phyloP scores from a whole-genome alignment of 768 basidiomycete species.

The Macrolepiota dolichaula region DNA sequence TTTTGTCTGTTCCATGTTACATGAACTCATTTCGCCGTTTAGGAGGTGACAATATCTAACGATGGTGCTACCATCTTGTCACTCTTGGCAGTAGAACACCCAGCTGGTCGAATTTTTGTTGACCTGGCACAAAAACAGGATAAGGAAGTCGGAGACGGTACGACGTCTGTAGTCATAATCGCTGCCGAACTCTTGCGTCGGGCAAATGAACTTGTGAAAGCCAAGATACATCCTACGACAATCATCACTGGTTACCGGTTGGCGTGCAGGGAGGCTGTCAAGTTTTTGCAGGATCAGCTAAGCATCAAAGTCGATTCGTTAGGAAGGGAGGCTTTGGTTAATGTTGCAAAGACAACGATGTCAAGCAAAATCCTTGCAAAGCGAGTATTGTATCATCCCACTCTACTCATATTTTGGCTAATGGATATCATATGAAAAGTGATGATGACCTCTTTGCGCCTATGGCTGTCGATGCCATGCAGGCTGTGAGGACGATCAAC shows the following conservation, averaged over 20 bases:
- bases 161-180: conserved; percentile 96
- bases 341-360: conserved; percentile 98
- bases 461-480: conserved; percentile 98
- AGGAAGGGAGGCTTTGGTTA: conserved; percentile 90
- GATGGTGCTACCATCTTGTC: conserved; percentile 99
- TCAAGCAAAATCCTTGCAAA: conserved; percentile 97
- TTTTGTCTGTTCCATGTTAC: background rate
- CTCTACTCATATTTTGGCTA: background rate
- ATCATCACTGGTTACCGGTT: conserved; percentile 98
- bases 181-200: conserved; percentile 95
- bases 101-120: conserved; percentile 95
- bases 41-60: conserved; percentile 99
- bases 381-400: conserved; percentile 47
- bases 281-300: conserved; percentile 96
- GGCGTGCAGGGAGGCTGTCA: conserved; percentile 95
- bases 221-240: conserved; percentile 98
- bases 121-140: conserved; percentile 99
- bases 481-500: conserved; percentile 93
- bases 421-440: conserved; percentile 35
- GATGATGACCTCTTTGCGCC: conserved; percentile 98
- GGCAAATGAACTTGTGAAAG: conserved; percentile 96
- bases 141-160: conserved; percentile 98
- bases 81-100: conserved; percentile 91
- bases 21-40: conserved; percentile 8
- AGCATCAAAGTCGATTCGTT: conserved; percentile 91